Conservation (phyloP, 2,329 filamentous ascomycete species). For the Ophiostoma piceae region DNA sequence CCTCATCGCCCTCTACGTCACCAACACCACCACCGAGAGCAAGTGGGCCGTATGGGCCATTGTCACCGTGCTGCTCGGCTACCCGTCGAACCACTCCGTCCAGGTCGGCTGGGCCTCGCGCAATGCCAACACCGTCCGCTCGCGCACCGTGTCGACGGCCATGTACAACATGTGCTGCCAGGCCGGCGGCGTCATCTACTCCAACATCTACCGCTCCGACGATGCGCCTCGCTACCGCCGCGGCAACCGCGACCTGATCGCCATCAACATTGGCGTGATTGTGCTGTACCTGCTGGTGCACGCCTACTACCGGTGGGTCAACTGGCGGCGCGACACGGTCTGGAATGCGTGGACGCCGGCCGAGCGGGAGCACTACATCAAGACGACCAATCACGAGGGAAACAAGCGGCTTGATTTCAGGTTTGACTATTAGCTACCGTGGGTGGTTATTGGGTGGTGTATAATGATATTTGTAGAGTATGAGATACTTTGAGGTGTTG, state of each 20-base stretch:
- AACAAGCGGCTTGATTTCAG: conserved; percentile 35
- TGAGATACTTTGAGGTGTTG: too few species aligned
- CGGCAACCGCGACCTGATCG: conserved; percentile 53
- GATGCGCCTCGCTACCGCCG: conserved; percentile 46
- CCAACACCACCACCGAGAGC: conserved; percentile 36
- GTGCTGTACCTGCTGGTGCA: conserved; percentile 33
- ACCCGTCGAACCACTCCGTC: conserved; percentile 43
- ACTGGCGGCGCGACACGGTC: conserved; percentile 24
- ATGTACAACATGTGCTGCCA: conserved; percentile 55
- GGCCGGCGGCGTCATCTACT: conserved; percentile 38
- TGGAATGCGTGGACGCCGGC: conserved; percentile 32
- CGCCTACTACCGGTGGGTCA: conserved; percentile 35
- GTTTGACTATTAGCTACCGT: conserved; percentile 30
- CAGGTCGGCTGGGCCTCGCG: conserved; percentile 47
- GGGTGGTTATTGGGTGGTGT: too few species aligned
- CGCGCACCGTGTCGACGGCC: conserved; percentile 56
- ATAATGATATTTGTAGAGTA: too few species aligned
- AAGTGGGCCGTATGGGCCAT: conserved; percentile 42
- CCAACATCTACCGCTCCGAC: conserved; percentile 39
- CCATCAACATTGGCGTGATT: conserved; percentile 36
- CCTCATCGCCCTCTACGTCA: conserved; percentile 46
- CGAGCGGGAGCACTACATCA: conserved; percentile 31
- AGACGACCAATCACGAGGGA: conserved; percentile 31
- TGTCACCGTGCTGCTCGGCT: conserved; percentile 40
- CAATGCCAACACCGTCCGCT: conserved; percentile 58